These are phyloP conservation scores for Microcyclosporella mali DNA, from an alignment of 2,329 filamentous ascomycete species.

Conservation along the genomic window DNA sequence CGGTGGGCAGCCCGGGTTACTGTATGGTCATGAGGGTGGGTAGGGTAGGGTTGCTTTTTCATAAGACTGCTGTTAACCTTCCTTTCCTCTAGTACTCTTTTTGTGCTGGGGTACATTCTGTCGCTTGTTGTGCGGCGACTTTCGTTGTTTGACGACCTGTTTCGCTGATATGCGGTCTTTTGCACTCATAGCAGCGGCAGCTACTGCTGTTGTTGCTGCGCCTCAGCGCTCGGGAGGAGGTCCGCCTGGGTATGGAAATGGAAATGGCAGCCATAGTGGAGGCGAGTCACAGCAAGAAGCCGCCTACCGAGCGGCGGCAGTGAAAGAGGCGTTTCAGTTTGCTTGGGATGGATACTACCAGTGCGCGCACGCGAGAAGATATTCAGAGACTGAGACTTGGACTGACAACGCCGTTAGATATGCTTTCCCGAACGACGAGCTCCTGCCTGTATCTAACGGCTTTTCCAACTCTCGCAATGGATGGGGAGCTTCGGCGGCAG, in stretches of 20 bases:
- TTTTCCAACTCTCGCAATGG: constrained; percentile 68
- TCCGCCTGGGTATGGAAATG: constrained; percentile 4
- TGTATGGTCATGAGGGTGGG: too few species aligned
- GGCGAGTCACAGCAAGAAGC: constrained; percentile 14
- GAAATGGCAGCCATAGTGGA: constrained; percentile 1
- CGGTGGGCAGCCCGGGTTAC: too few species aligned
- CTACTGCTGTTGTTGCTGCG: constrained; percentile 4
- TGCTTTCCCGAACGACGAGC: constrained; percentile 35
- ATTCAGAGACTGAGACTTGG: not conserved
- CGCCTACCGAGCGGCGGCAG: constrained; percentile 43
- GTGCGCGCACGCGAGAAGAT: constrained; percentile 5
- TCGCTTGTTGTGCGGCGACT: not conserved
- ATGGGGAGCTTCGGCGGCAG: constrained; percentile 80
- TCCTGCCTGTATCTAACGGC: constrained; percentile 61
- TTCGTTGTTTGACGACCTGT: not conserved
- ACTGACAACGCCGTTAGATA: constrained; percentile 45
- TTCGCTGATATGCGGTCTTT: constrained; percentile 3
- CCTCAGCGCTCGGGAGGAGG: constrained; percentile 1
- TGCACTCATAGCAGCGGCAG: constrained; percentile 1
- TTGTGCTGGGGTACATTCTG: too few species aligned
- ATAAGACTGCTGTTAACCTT: not conserved
- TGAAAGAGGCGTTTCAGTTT: constrained; percentile 62
- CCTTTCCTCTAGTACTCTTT: not conserved
- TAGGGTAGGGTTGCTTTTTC: too few species aligned
- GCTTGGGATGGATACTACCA: constrained; percentile 57